Evolutionary conservation across 2,329 filamentous ascomycete species (phyloP), one percentile per base, ranked within the genome.

Genomic region (Colletotrichum liaoningense): DNA sequence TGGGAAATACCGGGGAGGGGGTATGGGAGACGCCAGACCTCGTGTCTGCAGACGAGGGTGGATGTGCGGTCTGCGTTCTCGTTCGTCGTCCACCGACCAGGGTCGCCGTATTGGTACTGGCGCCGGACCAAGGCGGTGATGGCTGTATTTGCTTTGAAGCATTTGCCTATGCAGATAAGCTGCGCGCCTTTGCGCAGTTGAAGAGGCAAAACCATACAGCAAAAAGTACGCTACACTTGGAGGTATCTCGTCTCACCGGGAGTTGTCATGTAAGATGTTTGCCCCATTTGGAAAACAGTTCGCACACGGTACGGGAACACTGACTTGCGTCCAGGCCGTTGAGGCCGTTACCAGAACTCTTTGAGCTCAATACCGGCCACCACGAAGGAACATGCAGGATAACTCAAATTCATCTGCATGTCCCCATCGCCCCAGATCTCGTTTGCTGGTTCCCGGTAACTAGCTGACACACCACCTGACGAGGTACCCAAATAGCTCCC

Each of bases 381-480:
- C 30, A 66, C 60, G 60, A 73, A 14, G n/a, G 24, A 65, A 14
- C 35, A 71, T 66, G 71, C 67, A 71, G 67, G 4, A 58, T 35
- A 73, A 73, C 71, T 73, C 71, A 73, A 71, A 73, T 73, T 54
- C 67, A 71, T 68, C 71, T 62, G 46, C 70, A 73, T 65, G 67
- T n/a, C 56, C 55, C 71, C 60, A 57, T 71, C 33, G 60, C 22
- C 60, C 56, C 62, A 66, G 59, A 71, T 73, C 35, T 71, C 56
- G 56, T 30, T 33, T 70, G 33, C 56, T 42, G 28, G 28, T 28
- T 55, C 70, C 33, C n/a, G 66, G 60, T 73, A 62, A 38, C 38
- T 67, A 33, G 54, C 71, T 73, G 67, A 73, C 60, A 71, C 62
- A 52, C 60, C 71, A 73, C 46, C 19, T 59, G 63, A 59, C 54